These are phyloP conservation scores for Tieghemostelium lacteum DNA, from an alignment of 78 protist genomes.

Conservation along the genomic window DNA sequence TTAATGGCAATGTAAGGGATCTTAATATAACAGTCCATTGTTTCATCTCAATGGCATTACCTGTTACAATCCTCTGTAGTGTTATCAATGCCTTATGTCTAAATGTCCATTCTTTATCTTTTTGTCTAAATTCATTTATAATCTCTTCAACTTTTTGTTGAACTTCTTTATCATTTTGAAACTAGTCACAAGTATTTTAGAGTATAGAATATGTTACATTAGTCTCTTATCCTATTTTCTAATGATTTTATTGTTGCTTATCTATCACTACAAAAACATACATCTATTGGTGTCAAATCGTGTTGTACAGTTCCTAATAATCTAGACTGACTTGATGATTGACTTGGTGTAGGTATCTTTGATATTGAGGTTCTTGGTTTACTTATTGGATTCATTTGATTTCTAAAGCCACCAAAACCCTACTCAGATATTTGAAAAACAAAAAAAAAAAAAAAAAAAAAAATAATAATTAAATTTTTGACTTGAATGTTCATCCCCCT, in stretches of 20 bases:
- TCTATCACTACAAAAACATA: not conserved
- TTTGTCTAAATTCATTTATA: constrained; percentile 26
- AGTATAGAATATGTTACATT: not conserved
- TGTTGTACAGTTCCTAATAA: constrained; percentile 4
- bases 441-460: no score
- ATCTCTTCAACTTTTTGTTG: constrained; percentile 55
- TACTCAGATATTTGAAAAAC: no score
- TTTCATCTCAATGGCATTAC: constrained; percentile 51
- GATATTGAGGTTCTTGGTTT: constrained; percentile 11
- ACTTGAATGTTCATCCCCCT: no score
- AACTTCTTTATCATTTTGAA: constrained; percentile 62
- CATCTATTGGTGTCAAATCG: constrained; percentile 46
- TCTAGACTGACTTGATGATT: constrained; percentile 13
- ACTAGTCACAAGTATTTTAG: not conserved
- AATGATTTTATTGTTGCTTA: not conserved
- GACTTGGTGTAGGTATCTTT: not conserved
- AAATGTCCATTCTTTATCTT: constrained; percentile 67
- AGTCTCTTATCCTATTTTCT: not conserved
- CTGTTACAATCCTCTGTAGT: constrained; percentile 43
- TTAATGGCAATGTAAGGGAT: not conserved
- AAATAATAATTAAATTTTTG: no score
- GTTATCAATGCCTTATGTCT: constrained; percentile 41
- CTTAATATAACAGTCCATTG: not conserved
- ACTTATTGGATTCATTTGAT: constrained; percentile 5
- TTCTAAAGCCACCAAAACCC: no score